Base-by-base conservation (phyloP, 2,329 filamentous ascomycete genomes). In the Ceratocystis diversiconidia region DNA sequence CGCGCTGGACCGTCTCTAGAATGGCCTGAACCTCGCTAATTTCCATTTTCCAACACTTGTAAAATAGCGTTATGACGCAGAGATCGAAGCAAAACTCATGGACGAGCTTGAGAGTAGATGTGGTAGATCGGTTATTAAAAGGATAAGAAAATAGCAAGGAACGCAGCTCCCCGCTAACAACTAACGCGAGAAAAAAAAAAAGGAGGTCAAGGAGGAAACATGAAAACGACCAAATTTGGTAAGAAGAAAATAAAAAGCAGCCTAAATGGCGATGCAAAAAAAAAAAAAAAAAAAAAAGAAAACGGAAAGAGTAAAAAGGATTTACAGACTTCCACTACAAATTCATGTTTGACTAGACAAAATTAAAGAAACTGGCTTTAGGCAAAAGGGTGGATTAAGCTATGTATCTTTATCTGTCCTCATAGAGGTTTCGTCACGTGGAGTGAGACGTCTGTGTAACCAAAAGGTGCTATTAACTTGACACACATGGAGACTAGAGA, bases 11-110 rank as follows among this genome's bases (percentile, higher is more conserved):
- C 66, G 78, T 74, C 67, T 80, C 76, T 68, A 83, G 71, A 70
- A 83, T 77, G 63, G 72, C 75, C 71, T 86, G 83, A 43, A 83
- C 77, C 71, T 84, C 80, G 71, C 85, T 81, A 65, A 86, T 76
- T 72, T 88, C 85, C 85, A 88, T 88, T 50, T 67, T 66, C 30
- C 36, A n/a, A 17, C 22, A 41, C 6, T 52, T 28, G 19, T 32
- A 36, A n/a, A 30, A 30, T 25, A 30, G 55, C 28, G 55, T 59
- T 59, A n/a, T 19, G 19, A 30, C 25, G 55, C 5, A 59, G 28
- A 59, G 17, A n/a, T 55, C 22, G 46, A 36, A n/a, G 30, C n/a
- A 19, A 48, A 12, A 22, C 17, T 46, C 62, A 28, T 63, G 25
- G 32, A 22, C 48, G 8, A n/a, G 5, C 10, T n/a, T 19, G 46